phyloP scores from a whole-genome alignment of 129 eudicot genomes.

The carrot (Daucus carota) region DH1_v3.0 NC_030382.2:33934501-33935000 shows the following conservation, averaged over 20 bases:
- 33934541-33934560: neutral
- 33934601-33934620: neutral
- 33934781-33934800: constrained; percentile 73
- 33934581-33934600: neutral
- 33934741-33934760: constrained; percentile 92
- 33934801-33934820: constrained; percentile 73
- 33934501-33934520: neutral
- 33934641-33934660: neutral
- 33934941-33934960: constrained; percentile 92
- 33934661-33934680: constrained; percentile 28
- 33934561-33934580: neutral
- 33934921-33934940: constrained; percentile 84
- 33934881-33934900: constrained; percentile 55
- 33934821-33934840: constrained; percentile 34
- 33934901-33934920: constrained; percentile 75
- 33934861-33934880: constrained; percentile 50
- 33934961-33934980: constrained; percentile 80
- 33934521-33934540: neutral
- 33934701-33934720: constrained; percentile 78
- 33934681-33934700: constrained; percentile 86
- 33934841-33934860: constrained; percentile 26
- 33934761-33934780: constrained; percentile 87
- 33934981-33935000: constrained; percentile 89
- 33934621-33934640: neutral
- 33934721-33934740: constrained; percentile 95